phyloP scores from a whole-genome alignment of 2,329 filamentous ascomycete species.

The Drechslera avenae region DNA sequence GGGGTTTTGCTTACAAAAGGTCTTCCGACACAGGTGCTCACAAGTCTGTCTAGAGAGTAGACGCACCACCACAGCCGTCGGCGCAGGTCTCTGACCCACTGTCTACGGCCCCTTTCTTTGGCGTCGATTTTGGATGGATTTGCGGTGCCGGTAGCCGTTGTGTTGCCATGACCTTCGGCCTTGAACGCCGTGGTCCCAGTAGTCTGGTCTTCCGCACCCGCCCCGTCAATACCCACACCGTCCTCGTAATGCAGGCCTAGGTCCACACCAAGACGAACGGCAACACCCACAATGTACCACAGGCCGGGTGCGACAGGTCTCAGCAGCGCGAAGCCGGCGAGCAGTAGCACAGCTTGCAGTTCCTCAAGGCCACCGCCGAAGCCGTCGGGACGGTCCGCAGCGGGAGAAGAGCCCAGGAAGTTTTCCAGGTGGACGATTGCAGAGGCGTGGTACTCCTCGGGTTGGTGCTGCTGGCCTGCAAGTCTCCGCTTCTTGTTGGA shows the following conservation, averaged over 20 bases:
- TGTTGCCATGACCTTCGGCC: constrained; percentile 41
- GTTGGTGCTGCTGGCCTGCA: constrained; percentile 69
- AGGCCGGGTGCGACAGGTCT: constrained; percentile 89
- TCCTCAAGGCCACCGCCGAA: constrained; percentile 92
- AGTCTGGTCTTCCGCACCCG: constrained; percentile 39
- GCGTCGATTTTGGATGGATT: constrained; percentile 51
- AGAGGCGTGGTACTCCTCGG: constrained; percentile 94
- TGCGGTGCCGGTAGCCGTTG: constrained; percentile 22
- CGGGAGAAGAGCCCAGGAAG: constrained; percentile 71
- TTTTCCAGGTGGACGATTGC: constrained; percentile 90
- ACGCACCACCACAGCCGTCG: constrained; percentile 96
- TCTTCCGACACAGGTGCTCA: constrained; percentile 89
- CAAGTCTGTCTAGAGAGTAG: constrained; percentile 92
- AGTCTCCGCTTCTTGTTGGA: constrained; percentile 47
- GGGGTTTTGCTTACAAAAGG: constrained; percentile 71
- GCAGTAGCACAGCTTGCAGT: constrained; percentile 85
- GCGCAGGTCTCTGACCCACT: constrained; percentile 85
- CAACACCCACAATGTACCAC: constrained; percentile 97
- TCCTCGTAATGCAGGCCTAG: constrained; percentile 93
- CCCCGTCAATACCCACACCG: constrained; percentile 67
- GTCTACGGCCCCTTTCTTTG: constrained; percentile 68
- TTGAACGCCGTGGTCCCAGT: constrained; percentile 32
- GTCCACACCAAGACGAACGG: constrained; percentile 86
- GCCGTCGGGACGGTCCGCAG: constrained; percentile 61
- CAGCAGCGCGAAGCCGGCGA: constrained; percentile 89